Conservation (phyloP, 1,284 basidiomycete genomes). For the Puccinia coronata region DNA sequence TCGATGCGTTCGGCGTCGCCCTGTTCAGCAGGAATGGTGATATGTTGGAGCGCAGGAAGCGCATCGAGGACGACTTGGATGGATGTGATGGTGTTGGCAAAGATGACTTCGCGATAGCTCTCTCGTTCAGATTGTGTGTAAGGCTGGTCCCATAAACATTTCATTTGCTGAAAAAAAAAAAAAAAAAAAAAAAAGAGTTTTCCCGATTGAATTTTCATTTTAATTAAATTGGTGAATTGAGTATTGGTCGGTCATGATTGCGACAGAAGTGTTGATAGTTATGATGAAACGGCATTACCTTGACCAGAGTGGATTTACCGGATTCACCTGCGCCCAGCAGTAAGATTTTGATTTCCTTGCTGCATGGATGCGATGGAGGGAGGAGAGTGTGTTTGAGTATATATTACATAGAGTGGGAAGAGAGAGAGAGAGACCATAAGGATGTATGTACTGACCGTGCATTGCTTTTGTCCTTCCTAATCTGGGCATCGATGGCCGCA, state of each 20-base stretch:
- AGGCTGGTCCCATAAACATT: conserved; percentile 60
- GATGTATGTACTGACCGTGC: conserved; percentile 20
- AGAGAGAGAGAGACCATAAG: too few species aligned
- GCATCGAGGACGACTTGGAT: conserved; percentile 85
- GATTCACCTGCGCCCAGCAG: conserved; percentile 58
- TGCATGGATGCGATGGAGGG: not conserved
- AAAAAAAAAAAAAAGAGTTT: too few species aligned
- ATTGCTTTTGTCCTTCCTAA: conserved; percentile 45
- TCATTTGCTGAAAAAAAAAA: too few species aligned
- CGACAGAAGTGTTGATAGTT: not conserved
- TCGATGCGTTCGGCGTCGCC: conserved; percentile 65
- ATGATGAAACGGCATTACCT: conserved; percentile 58
- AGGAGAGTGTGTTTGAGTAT: not conserved
- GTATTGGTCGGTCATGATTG: not conserved
- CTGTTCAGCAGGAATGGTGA: too few species aligned
- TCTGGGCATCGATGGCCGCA: conserved; percentile 43
- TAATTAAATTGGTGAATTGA: not conserved
- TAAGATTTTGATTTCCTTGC: conserved; percentile 54
- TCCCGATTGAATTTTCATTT: too few species aligned
- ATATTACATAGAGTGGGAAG: not conserved
- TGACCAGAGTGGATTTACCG: conserved; percentile 58
- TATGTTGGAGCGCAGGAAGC: conserved; percentile 63
- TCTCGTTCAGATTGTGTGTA: conserved; percentile 90
- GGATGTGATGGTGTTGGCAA: conserved; percentile 91
- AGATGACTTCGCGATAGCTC: conserved; percentile 96